phyloP scores from a whole-genome alignment of 345 rosid species.

The Eucalyptus dawsonii region DNA sequence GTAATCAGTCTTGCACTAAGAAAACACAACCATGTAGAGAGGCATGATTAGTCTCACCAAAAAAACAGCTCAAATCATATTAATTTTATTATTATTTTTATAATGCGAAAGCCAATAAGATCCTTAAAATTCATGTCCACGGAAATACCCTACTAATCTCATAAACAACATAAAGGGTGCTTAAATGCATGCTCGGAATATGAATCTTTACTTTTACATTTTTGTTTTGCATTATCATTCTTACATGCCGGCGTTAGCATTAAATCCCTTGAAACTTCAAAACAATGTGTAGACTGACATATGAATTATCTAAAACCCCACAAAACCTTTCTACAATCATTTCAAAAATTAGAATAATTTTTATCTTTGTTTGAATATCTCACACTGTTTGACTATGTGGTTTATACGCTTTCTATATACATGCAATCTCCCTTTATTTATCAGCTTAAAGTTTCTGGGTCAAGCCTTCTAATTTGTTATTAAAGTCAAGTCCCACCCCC shows the following conservation, averaged over 20 bases:
- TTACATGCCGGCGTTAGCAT: not conserved
- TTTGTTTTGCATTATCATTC: not conserved
- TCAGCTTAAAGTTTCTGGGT: not conserved
- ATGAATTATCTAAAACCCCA: not conserved
- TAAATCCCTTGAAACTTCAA: not conserved
- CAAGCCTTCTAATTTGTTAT: not conserved
- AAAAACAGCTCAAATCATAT: not conserved
- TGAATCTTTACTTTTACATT: not conserved
- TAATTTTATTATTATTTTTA: not conserved
- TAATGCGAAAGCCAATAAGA: not conserved
- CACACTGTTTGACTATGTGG: not conserved
- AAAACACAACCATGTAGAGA: not conserved
- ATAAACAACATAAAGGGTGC: not conserved
- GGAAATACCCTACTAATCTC: not conserved
- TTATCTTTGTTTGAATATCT: too few species aligned
- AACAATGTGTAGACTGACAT: not conserved
- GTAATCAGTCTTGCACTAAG: not conserved
- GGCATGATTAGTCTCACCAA: not conserved
- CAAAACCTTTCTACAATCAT: not conserved
- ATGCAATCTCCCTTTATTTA: fast-evolving
- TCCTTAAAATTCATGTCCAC: not conserved
- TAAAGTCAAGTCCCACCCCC: fast-evolving
- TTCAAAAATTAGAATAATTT: not conserved
- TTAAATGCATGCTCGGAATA: not conserved
- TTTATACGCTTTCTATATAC: not conserved